A percentile compares a stretch with the other conserved stretches of the same genome.
phyloP scores from a whole-genome alignment of 352 stramenopile species.

The Phytophthora uliginosa region DNA sequence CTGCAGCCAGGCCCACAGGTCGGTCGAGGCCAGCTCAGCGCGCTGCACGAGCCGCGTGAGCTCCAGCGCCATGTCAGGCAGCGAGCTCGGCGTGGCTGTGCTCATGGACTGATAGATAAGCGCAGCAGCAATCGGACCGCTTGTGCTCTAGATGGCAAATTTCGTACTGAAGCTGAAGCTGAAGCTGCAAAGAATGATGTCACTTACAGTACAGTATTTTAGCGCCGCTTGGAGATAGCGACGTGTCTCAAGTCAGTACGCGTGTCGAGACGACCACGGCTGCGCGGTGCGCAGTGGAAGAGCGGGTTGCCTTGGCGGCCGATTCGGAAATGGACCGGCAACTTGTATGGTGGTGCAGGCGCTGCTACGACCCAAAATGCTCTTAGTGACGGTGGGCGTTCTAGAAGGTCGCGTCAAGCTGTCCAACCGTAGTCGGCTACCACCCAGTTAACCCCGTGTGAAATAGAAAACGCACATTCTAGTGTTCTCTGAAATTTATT shows the following conservation, averaged over 20 bases:
- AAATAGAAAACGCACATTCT: not conserved
- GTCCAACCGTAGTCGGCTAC: not conserved
- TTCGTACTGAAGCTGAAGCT: constrained; percentile 11
- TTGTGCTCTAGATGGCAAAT: constrained; percentile 11
- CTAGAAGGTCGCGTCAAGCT: not conserved
- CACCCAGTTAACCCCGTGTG: not conserved
- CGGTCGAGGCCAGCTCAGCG: constrained; percentile 3
- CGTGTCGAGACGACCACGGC: not conserved
- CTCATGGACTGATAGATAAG: not conserved
- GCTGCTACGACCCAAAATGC: not conserved
- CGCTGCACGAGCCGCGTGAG: constrained; percentile 17
- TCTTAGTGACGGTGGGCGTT: not conserved
- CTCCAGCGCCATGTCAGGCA: constrained; percentile 20
- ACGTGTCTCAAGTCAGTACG: not conserved
- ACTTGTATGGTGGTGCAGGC: not conserved
- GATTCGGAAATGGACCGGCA: not conserved
- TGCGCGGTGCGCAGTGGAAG: not conserved
- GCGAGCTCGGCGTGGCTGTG: not conserved
- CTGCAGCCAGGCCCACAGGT: constrained; percentile 33
- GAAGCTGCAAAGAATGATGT: not conserved
- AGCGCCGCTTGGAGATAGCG: not conserved
- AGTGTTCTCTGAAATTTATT: no score
- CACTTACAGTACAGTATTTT: not conserved
- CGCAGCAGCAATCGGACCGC: not conserved
- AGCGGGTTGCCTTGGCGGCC: not conserved